A percentile compares a stretch with the other conserved stretches of the same genome.
Evolutionary conservation across 2,329 filamentous ascomycete genomes (phyloP).

Genomic region (Aphanocladium album): DNA sequence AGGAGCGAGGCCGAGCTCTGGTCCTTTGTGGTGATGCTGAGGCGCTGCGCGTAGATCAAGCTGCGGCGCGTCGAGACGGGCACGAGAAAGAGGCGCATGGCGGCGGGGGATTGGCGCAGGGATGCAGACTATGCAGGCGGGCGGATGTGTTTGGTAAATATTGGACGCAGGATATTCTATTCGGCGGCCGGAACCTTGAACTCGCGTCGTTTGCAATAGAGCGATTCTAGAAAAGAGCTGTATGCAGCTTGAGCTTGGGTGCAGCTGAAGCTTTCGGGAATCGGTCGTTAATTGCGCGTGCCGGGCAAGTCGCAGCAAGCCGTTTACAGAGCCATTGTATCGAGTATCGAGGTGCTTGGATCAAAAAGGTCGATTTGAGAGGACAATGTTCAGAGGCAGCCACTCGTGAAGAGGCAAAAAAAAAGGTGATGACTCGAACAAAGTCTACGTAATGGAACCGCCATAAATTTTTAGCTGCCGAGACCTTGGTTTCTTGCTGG

Average conservation of each 20-base stretch:
- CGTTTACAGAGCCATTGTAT: background rate
- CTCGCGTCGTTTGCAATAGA: background rate
- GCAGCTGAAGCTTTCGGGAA: background rate
- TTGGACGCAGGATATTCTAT: background rate
- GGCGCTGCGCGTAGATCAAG: conserved; percentile 84
- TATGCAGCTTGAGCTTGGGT: background rate
- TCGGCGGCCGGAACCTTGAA: background rate
- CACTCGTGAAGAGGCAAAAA: too few species aligned
- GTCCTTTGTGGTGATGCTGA: conserved; percentile 51
- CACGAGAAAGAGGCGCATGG: conserved; percentile 89
- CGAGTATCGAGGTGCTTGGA: too few species aligned
- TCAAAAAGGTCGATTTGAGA: too few species aligned
- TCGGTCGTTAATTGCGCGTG: too few species aligned
- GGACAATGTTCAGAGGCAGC: too few species aligned
- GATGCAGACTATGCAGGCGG: background rate
- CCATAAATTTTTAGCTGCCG: background rate
- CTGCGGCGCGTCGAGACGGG: conserved; percentile 88
- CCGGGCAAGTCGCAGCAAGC: background rate
- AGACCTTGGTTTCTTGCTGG: background rate
- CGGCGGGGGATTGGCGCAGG: conserved; percentile 15
- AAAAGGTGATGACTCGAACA: background rate
- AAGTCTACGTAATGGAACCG: conserved; percentile 2
- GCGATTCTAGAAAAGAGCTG: background rate
- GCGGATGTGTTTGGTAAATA: background rate
- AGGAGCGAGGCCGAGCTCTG: conserved; percentile 45